Conservation (phyloP, 2,329 filamentous ascomycete genomes). For the Claviceps citrina region DNA sequence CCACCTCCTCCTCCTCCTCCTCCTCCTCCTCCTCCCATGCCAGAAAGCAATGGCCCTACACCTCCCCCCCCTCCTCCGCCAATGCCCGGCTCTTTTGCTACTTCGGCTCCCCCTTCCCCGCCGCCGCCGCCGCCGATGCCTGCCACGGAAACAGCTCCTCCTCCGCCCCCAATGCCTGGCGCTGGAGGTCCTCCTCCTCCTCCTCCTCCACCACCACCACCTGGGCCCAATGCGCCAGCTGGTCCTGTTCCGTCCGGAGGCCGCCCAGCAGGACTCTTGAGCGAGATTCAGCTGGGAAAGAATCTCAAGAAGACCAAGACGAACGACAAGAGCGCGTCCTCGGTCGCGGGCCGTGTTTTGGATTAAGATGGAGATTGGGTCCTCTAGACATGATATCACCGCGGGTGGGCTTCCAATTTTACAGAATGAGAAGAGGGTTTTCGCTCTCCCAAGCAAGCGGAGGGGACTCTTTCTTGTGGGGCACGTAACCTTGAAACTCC, state of each 20-base stretch:
- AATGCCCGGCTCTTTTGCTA: slow-evolving; percentile 13
- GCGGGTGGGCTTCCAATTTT: too few species aligned
- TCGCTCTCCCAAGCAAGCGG: too few species aligned
- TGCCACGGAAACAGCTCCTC: slow-evolving; percentile 22
- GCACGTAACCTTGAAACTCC: too few species aligned
- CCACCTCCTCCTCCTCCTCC: slow-evolving; percentile 15
- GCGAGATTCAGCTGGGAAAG: slow-evolving; percentile 69
- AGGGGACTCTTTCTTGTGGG: too few species aligned
- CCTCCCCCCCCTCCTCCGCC: slow-evolving; percentile 15
- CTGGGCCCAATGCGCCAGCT: slow-evolving; percentile 26
- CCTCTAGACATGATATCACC: too few species aligned
- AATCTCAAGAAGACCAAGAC: slow-evolving; percentile 76
- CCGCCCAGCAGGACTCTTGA: slow-evolving; percentile 51
- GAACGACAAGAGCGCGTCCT: slow-evolving; percentile 63
- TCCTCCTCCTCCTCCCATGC: slow-evolving; percentile 17
- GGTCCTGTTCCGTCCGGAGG: slow-evolving; percentile 32
- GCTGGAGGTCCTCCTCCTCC: slow-evolving; percentile 27
- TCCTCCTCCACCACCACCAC: slow-evolving; percentile 29
- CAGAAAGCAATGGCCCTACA: slow-evolving; percentile 12
- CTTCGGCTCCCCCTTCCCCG: slow-evolving; percentile 13
- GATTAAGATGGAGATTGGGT: slow-evolving; percentile 24
- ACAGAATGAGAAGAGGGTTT: too few species aligned
- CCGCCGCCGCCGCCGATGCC: slow-evolving; percentile 18
- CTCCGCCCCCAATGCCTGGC: slow-evolving; percentile 30
- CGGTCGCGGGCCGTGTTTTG: slow-evolving; percentile 62